phyloP scores from a whole-genome alignment of 176 grass and related monocot genomes.

The Melocanna baccifera region DNA sequence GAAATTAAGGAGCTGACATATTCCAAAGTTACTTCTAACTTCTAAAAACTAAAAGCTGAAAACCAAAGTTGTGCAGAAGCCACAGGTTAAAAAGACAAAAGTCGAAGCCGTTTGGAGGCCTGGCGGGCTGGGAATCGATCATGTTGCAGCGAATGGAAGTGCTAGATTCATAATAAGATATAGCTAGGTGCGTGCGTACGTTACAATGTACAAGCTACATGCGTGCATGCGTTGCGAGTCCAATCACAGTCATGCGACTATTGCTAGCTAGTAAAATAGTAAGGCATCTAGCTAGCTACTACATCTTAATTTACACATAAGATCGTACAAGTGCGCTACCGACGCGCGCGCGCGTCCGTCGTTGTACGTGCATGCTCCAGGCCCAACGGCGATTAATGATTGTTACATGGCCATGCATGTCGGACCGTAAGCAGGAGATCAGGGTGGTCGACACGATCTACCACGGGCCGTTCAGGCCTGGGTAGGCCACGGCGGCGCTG shows the following conservation, averaged over 20 bases:
- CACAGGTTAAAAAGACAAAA: no score
- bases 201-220: constrained; percentile 32
- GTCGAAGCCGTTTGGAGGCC: no score
- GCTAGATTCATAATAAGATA: neutral
- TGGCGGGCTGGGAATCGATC: neutral
- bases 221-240: neutral
- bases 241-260: neutral
- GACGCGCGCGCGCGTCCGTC: neutral
- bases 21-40: no score
- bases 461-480: constrained; percentile 27
- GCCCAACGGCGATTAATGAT: neutral
- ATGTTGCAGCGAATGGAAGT: neutral
- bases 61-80: no score
- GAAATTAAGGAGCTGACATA: no score
- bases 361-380: constrained; percentile 21
- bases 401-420: constrained; percentile 12
- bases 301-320: constrained; percentile 22
- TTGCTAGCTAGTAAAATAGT: constrained; percentile 1
- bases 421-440: neutral
- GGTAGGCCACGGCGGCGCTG: neutral
- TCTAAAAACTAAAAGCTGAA: no score
- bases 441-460: neutral
- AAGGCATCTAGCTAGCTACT: constrained; percentile 1
- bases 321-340: constrained; percentile 11
- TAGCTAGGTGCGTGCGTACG: neutral